A percentile compares a stretch with the other conserved stretches of the same genome.
These are phyloP conservation scores for Stropharia rugosoannulata DNA, from an alignment of 768 basidiomycete genomes.

Conservation along the genomic window DNA sequence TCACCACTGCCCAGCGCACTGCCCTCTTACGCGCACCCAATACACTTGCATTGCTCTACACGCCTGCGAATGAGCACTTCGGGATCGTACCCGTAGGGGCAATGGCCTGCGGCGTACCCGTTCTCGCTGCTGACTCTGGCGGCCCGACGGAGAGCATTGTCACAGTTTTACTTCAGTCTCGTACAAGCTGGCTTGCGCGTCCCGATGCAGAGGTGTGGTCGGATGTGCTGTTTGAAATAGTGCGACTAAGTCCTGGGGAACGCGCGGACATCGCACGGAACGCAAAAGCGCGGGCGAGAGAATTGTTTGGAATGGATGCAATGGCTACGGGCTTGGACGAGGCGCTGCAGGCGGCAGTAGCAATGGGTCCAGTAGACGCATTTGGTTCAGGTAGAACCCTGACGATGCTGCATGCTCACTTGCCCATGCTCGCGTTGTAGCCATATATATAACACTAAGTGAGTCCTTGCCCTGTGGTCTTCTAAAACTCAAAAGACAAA, in stretches of 20 bases:
- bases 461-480: not conserved
- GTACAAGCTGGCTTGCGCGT: constrained; percentile 77
- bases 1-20: constrained; percentile 80
- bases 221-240: constrained; percentile 59
- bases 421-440: too few species aligned
- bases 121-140: constrained; percentile 83
- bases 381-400: constrained; percentile 16
- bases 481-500: too few species aligned
- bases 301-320: constrained; percentile 73
- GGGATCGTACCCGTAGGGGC: constrained; percentile 96
- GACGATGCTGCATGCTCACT: too few species aligned
- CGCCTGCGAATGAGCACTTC: constrained; percentile 94
- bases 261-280: constrained; percentile 48
- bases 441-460: constrained; percentile 32
- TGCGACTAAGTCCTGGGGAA: constrained; percentile 40
- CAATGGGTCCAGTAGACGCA: constrained; percentile 44
- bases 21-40: constrained; percentile 68
- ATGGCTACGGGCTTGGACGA: constrained; percentile 64
- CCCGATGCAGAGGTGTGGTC: constrained; percentile 73
- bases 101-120: constrained; percentile 89
- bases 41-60: constrained; percentile 83
- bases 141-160: constrained; percentile 89
- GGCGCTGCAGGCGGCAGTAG: constrained; percentile 52
- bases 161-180: constrained; percentile 28
- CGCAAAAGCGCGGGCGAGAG: constrained; percentile 60